These are phyloP conservation scores for Thielaviopsis populi DNA, from an alignment of 2,329 filamentous ascomycete genomes.

Conservation along the genomic window DNA sequence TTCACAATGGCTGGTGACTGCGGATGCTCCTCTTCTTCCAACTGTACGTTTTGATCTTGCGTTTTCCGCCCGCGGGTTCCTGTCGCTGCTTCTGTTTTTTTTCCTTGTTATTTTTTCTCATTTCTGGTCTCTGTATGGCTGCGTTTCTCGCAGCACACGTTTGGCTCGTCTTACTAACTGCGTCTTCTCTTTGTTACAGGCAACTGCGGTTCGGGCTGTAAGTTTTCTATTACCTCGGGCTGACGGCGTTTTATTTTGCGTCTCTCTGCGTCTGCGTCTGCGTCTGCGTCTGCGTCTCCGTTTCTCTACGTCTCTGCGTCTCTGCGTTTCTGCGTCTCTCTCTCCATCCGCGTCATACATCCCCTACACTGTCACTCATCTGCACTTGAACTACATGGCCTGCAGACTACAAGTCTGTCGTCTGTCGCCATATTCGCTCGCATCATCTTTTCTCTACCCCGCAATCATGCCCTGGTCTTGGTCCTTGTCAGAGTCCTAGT, in stretches of 20 bases:
- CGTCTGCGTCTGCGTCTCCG: too few species aligned
- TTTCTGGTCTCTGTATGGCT: background rate
- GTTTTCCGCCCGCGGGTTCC: background rate
- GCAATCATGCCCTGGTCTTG: background rate
- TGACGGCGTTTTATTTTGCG: background rate
- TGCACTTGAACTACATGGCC: background rate
- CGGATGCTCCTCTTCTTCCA: conserved; percentile 10
- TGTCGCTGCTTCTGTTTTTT: background rate
- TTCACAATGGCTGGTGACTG: conserved; percentile 12
- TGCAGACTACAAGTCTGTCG: background rate
- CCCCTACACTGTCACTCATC: background rate
- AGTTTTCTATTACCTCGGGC: background rate
- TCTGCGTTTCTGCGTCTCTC: background rate
- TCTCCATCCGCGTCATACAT: background rate
- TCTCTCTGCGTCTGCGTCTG: background rate
- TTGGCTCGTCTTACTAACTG: conserved; percentile 1
- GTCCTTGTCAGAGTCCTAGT: background rate
- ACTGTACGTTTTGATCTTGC: conserved; percentile 9
- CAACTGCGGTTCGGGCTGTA: conserved; percentile 14
- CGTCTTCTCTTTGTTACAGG: background rate
- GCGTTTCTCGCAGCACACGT: background rate
- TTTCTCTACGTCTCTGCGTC: background rate
- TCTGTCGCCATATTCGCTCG: background rate
- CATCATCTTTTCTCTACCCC: background rate
- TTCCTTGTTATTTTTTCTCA: background rate